Evolutionary conservation across 345 rosid genomes (phyloP).

Genomic region (Pistacia vera): DNA sequence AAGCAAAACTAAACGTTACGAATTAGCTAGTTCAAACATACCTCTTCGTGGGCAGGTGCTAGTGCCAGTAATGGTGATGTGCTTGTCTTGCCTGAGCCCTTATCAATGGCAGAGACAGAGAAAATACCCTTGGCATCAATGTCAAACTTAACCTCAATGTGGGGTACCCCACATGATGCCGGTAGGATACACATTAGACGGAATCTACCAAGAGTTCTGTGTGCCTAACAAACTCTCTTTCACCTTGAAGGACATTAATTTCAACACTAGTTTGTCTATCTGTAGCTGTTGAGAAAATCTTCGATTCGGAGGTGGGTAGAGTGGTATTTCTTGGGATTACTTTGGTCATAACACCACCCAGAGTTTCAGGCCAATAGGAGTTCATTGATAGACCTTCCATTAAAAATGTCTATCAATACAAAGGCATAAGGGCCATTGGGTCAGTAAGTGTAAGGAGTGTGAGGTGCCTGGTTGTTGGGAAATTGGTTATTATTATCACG

Average conservation of each 20-base stretch:
- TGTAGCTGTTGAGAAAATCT: slow-evolving; percentile 94
- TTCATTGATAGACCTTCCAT: no score
- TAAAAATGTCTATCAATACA: no score
- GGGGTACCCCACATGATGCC: slow-evolving; percentile 89
- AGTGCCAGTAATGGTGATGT: slow-evolving; percentile 87
- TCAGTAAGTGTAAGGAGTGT: no score
- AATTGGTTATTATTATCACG: no score
- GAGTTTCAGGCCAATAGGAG: slow-evolving; percentile 87
- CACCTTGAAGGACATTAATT: slow-evolving; percentile 93
- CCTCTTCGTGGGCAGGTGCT: slow-evolving; percentile 97
- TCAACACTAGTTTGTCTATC: slow-evolving; percentile 97
- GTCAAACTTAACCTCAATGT: slow-evolving; percentile 85
- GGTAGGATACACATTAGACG: slow-evolving; percentile 77
- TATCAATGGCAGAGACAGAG: slow-evolving; percentile 77
- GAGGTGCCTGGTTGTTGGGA: no score
- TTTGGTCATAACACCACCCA: slow-evolving; percentile 96
- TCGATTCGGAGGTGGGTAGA: slow-evolving; percentile 87
- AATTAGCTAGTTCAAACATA: slow-evolving; percentile 21
- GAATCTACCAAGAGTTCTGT: slow-evolving; percentile 84
- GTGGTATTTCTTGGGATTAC: slow-evolving; percentile 91
- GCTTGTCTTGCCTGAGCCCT: slow-evolving; percentile 92
- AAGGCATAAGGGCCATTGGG: no score
- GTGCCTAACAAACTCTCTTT: slow-evolving; percentile 92
- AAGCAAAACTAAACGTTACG: background rate
- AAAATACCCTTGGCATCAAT: slow-evolving; percentile 91